Base-by-base conservation (phyloP, 306 rosid genomes). In the Luffa acutangula region DNA sequence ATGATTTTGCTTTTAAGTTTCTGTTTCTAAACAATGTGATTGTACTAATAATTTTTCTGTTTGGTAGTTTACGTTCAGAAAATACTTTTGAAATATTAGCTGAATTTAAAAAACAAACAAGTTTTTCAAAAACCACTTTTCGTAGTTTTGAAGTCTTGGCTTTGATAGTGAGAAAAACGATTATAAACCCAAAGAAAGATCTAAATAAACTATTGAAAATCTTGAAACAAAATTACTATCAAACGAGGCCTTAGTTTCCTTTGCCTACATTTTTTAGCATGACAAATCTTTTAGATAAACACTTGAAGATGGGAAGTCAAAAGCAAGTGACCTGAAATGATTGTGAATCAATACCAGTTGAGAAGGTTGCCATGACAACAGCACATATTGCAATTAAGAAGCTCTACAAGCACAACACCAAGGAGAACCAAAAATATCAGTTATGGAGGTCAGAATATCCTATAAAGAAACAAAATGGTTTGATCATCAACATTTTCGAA, bases 281-380 rank as follows among this genome's bases (percentile, higher is more conserved):
- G 45, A 72, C 63, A 7, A 64, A 59, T 25, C 49, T 75, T 13
- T 13, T 18, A 58, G 49, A 39, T 25, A 33, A 34, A 11, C n/a
- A 25, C 10, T 69, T 25, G 36, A 69, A 39, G 39, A 45, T 21
- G 46, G 13, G 1, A 14, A 66, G 45, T 7, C 4, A 48, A 66
- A 60, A 60, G 41, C 37, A 73, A 60, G 67, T 89, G 59, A 85
- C 98, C 96, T 90, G 94, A 89, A 94, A 94, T 85, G 88, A 88
- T 77, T 89, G 85, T 25, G 97, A 89, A 89, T 94, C 98, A 60
- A 92, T 87, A 79, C 98, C 98, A 1, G 97, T 94, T 34, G 98
- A 94, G 82, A 94, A 90, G 31, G 97, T 88, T 57, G 97, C 97
- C 90, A 90, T 83, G 67, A 94, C 97, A 75, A 90, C 84, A 3